Base-by-base conservation (phyloP, 352 stramenopile species). In the Phytophthora pistaciae region DNA sequence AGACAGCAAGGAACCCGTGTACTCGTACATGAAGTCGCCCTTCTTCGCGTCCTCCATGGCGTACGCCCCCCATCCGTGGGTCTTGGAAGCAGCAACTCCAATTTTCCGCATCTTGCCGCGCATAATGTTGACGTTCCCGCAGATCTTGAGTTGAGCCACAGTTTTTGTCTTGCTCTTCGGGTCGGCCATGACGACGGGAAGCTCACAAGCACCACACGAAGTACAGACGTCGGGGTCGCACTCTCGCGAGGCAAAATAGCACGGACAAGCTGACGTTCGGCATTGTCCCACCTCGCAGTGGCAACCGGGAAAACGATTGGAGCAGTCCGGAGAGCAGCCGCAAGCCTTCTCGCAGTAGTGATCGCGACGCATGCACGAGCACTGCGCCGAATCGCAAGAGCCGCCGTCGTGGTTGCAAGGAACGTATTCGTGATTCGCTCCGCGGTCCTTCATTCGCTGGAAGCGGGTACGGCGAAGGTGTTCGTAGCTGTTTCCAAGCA, bases 1-100 rank as follows among this genome's bases (percentile, higher is more conserved):
- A 40, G 92, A 93, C 4, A 98, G 82, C 52, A 97, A 65, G 53
- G 98, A 97, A 3, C 97, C 97, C 36, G 95, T 90, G 80, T 95
- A 95, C 68, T 95, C 88, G 74, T 93, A 95, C 64, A 95, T 88
- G 65, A 93, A 93, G 25, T 92, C 85, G 18, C 84, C 81, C 36
- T 78, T 78, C 40, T 79, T 68, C 36, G 92, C 75, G 16, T 77
- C 48, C 64, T 94, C 84, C 29, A 77, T 55, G 10, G 86, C 84
- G 59, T 84, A 95, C 27, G 87, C 88, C 10, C 88, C 88, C 87
- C 87, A 95, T 4, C 88, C 88, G 60, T 95, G 88, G 0, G 84
- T 93, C 21, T 83, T 74, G 3, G 87, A 94, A 27, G 75, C 60
- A 21, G 84, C 78, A 7, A 95, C 70, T 4, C 82, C 79, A 14